Evolutionary conservation across 2,329 filamentous ascomycete genomes (phyloP), one percentile per base, ranked within the genome.

Genomic region (Pseudocercospora macadamiae): DNA sequence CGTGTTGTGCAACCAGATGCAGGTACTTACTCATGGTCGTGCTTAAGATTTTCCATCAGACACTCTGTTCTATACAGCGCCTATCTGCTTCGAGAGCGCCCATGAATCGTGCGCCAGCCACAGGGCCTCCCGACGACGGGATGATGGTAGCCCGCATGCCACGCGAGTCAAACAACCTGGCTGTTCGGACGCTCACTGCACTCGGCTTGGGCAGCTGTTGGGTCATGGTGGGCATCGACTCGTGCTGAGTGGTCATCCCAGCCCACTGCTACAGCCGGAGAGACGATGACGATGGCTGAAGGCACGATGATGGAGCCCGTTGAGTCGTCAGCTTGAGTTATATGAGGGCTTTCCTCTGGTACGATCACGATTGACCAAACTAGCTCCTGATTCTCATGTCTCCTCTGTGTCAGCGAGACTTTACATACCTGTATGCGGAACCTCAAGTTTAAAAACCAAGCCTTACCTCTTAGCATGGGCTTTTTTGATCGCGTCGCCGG

Each of bases 391-490:
- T 51, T 51, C 26, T 55, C 12, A 37, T 34, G 21, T 25, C 28
- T 51, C 36, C 32, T 36, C 42, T 30, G 36, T 52, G 51, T 37
- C 37, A 55, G 32, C 16, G 18, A 16, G 12, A 23, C 51, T 25
- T 26, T 16, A 6, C 23, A 14, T 21, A 47, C 39, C 52, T 60
- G 57, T 47, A 60, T 60, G 57, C 55, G 44, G 48, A 44, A 55
- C 47, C 49, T 51, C 28, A 54, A 51, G 36, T 60, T 60, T 37
- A 62, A 60, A 54, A 62, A 62, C 54, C 60, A 62, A 59, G 60
- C 60, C 28, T 53, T 62, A 53, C 54, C 60, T 47, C 57, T 60
- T 48, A 62, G 60, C 54, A 62, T 62, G 60, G 60, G 60, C 55
- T 54, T 62, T 57, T 62, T 59, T 49, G 42, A 57, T 28, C 34